A percentile compares a stretch with the other conserved stretches of the same genome.
phyloP scores from a whole-genome alignment of 2,329 filamentous ascomycete genomes.

The Aspergillus luchuensis region DNA sequence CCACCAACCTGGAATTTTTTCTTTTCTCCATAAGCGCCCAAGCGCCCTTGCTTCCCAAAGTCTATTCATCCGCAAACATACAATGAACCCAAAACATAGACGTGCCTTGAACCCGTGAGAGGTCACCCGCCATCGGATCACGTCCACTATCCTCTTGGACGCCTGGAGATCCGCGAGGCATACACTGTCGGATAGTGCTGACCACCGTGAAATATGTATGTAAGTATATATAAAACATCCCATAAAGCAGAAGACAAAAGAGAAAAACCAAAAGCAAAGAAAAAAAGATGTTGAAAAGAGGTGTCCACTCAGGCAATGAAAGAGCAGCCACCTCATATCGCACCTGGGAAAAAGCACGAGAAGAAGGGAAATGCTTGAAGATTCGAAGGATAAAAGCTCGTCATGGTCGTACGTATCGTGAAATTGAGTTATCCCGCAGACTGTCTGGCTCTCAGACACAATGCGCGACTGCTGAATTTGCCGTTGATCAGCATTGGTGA shows the following conservation, averaged over 20 bases:
- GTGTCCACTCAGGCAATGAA: neutral
- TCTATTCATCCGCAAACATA: constrained; percentile 16
- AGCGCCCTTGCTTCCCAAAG: constrained; percentile 24
- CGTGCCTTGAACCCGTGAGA: constrained; percentile 12
- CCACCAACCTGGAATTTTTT: constrained; percentile 12
- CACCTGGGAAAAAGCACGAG: neutral
- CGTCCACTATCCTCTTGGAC: neutral
- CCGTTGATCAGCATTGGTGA: neutral
- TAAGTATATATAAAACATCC: constrained; percentile 17
- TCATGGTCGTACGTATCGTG: constrained; percentile 30
- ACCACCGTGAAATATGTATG: constrained; percentile 26
- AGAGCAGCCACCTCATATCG: neutral
- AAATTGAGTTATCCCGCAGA: constrained; percentile 11
- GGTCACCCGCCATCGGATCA: neutral
- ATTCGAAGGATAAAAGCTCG: constrained; percentile 13
- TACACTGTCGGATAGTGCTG: neutral
- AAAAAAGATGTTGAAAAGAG: neutral
- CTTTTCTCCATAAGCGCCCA: constrained; percentile 39
- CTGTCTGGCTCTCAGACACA: neutral
- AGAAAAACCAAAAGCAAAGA: neutral
- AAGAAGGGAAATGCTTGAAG: neutral
- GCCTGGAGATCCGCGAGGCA: neutral
- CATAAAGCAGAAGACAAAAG: too few relatives aligned
- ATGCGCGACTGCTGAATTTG: neutral
- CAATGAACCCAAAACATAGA: constrained; percentile 6